Conservation (phyloP, 768 basidiomycete species). For the Suillus alpinus region DNA sequence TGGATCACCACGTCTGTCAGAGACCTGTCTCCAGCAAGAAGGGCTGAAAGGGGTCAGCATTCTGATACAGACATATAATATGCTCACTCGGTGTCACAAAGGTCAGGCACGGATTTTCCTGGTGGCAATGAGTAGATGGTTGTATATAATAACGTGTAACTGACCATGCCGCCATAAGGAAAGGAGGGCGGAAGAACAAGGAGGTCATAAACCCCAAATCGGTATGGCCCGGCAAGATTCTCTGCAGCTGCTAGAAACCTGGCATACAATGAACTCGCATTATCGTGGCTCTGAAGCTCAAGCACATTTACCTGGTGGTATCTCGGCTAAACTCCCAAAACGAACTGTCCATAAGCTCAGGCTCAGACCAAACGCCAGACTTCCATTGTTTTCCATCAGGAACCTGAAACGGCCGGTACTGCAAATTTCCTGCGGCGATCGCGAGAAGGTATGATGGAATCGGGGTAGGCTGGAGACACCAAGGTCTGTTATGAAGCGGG, state of each 20-base stretch:
- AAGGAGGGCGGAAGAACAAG: conserved; percentile 57
- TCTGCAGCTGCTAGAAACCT: conserved; percentile 51
- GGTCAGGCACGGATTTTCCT: conserved; percentile 54
- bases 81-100: conserved; percentile 51
- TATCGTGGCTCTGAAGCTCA: neutral
- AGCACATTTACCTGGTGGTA: conserved; percentile 39
- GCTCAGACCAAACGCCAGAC: conserved; percentile 61
- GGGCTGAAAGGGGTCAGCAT: conserved; percentile 26
- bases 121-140: neutral
- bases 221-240: conserved; percentile 45
- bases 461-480: conserved; percentile 39
- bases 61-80: neutral
- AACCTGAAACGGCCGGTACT: conserved; percentile 41
- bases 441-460: conserved; percentile 62
- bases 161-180: conserved; percentile 54
- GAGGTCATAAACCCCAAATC: conserved; percentile 55
- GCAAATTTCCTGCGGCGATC: conserved; percentile 55
- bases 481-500: neutral
- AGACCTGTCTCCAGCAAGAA: conserved; percentile 56
- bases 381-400: conserved; percentile 45
- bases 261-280: neutral
- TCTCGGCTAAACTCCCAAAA: conserved; percentile 60
- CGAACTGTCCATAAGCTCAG: conserved; percentile 45
- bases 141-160: conserved; percentile 6
- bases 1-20: conserved; percentile 55